A percentile compares a stretch with the other conserved stretches of the same genome.
These are phyloP conservation scores for Groenewaldozyma sp. DNA, from an alignment of 1,139 yeast species.

Conservation along the genomic window DNA sequence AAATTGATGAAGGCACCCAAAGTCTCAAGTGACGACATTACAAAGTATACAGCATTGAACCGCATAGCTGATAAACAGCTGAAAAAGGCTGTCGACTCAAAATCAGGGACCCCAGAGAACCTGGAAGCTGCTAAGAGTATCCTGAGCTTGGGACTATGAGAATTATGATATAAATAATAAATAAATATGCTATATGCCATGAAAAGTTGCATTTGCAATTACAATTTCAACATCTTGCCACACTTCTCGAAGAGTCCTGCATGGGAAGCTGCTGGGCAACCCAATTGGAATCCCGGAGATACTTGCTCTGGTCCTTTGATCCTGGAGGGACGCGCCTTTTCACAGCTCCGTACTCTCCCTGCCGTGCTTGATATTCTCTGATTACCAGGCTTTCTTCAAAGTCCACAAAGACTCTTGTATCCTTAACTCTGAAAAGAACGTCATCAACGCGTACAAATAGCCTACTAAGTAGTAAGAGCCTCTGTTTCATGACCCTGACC, in stretches of 20 bases:
- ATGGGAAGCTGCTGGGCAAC: slow-evolving; percentile 54
- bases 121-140: slow-evolving; percentile 29
- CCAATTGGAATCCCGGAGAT: slow-evolving; percentile 77
- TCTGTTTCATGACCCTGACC: slow-evolving; percentile 81
- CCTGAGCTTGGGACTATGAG: neutral
- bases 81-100: slow-evolving; percentile 26
- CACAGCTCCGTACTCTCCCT: slow-evolving; percentile 55
- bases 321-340: slow-evolving; percentile 36
- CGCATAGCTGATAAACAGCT: slow-evolving; percentile 31
- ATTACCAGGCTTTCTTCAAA: slow-evolving; percentile 55
- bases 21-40: slow-evolving; percentile 14
- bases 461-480: slow-evolving; percentile 63
- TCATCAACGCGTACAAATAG: slow-evolving; percentile 84
- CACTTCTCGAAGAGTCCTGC: slow-evolving; percentile 7
- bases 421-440: slow-evolving; percentile 74
- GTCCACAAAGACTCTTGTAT: slow-evolving; percentile 76
- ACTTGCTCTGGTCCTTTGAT: slow-evolving; percentile 61
- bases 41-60: slow-evolving; percentile 24
- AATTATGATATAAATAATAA: neutral
- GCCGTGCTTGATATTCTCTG: slow-evolving; percentile 72
- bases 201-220: neutral
- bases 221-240: neutral
- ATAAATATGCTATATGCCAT: neutral
- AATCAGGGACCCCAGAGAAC: slow-evolving; percentile 27
- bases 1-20: slow-evolving; percentile 23